phyloP scores from a whole-genome alignment of 345 rosid species.

The Lumnitzera racemosa region DNA sequence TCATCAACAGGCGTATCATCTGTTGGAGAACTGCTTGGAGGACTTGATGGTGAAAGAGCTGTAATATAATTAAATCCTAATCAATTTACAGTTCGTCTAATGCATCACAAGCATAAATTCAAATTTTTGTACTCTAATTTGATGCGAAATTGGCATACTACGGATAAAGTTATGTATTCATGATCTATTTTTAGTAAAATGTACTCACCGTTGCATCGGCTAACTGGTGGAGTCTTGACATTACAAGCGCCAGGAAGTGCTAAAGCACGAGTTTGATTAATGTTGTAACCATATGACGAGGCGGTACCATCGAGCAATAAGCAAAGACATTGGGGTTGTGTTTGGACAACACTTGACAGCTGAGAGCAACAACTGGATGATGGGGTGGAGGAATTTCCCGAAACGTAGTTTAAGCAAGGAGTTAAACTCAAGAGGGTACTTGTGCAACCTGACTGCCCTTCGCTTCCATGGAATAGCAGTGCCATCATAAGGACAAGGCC shows the following conservation, averaged over 20 bases:
- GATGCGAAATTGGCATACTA: no score
- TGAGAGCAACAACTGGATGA: slow-evolving; percentile 4
- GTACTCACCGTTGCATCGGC: slow-evolving; percentile 26
- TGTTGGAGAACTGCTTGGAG: no score
- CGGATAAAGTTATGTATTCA: no score
- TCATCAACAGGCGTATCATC: no score
- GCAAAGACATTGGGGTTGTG: slow-evolving; percentile 25
- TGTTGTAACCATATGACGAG: slow-evolving; percentile 17
- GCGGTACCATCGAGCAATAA: slow-evolving; percentile 24
- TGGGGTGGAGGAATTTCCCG: slow-evolving; percentile 5
- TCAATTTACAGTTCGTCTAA: no score
- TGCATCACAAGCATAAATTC: no score
- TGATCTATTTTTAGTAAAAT: no score
- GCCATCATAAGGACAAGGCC: no score
- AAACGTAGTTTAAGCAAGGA: slow-evolving; percentile 2
- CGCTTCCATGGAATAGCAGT: no score
- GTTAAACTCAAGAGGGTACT: not conserved
- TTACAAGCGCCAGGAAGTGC: slow-evolving; percentile 29
- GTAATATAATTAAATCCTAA: no score
- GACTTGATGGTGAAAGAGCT: no score
- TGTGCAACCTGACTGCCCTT: slow-evolving; percentile 4
- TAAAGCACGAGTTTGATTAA: slow-evolving; percentile 32
- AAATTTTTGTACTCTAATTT: no score
- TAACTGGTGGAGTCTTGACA: slow-evolving; percentile 27
- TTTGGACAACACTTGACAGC: not conserved